A percentile compares a stretch with the other conserved stretches of the same genome.
These are phyloP conservation scores for Verticillium longisporum DNA, from an alignment of 2,329 filamentous ascomycete species.

Conservation along the genomic window DNA sequence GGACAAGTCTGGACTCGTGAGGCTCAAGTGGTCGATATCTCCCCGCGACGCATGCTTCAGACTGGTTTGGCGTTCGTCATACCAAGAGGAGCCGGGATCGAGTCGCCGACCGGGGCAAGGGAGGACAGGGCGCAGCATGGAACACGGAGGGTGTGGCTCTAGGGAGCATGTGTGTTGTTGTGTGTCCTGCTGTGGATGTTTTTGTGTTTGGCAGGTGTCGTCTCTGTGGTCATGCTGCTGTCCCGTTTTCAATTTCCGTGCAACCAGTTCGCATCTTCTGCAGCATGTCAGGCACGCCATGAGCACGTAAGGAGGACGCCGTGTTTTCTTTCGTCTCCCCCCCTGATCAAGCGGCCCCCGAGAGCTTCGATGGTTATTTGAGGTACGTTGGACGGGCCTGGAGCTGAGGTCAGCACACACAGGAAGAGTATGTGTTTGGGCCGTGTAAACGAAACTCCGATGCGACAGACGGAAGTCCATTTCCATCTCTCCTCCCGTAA, in stretches of 20 bases:
- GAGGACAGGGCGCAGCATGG: neutral
- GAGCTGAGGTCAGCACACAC: neutral
- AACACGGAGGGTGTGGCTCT: neutral
- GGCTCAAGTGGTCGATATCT: neutral
- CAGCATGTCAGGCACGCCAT: neutral
- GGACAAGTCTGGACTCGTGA: neutral
- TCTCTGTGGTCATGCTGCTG: neutral
- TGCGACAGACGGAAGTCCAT: neutral
- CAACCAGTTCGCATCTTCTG: neutral
- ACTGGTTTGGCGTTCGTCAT: constrained; percentile 3
- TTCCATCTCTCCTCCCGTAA: neutral
- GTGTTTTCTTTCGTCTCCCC: neutral
- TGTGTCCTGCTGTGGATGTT: no score
- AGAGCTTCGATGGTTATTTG: neutral
- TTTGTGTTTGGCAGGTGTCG: neutral
- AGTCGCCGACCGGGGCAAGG: neutral
- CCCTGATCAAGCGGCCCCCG: no score
- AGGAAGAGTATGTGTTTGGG: neutral
- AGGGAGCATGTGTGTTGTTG: neutral
- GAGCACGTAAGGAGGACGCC: neutral
- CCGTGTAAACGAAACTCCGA: neutral
- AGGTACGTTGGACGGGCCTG: neutral
- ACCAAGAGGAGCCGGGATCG: neutral
- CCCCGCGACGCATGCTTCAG: neutral
- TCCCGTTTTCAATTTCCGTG: neutral